Base-by-base conservation (phyloP, 2,329 filamentous ascomycete genomes). In the Trichoderma sp. region DNA sequence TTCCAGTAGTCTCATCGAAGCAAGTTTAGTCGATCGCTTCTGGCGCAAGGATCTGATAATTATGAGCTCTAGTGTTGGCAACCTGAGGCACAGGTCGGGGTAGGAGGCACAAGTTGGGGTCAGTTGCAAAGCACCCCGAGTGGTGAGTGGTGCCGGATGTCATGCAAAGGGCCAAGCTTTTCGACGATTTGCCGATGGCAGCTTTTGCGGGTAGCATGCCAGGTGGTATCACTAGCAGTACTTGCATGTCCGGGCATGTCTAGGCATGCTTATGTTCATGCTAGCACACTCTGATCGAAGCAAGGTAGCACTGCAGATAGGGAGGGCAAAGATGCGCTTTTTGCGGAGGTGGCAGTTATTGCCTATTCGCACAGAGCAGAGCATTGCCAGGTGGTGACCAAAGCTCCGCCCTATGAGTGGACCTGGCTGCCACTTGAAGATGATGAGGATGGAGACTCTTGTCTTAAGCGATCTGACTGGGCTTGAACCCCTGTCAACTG, bases 341-440 rank as follows among this genome's bases (percentile, higher is more conserved):
- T 50, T 61, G 66, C 66, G 66, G 55, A 61, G 53, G 66, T 68
- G 65, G 36, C 53, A 68, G 53, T 68, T 50, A 55, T 59, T 26
- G 55, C 55, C 34, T 28, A 47, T 68, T 57, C 17, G 55, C 15
- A 30, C 36, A 59, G 65, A 58, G 15, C 11, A 36, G 58, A 43
- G 53, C 66, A 68, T 34, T 32, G 66, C 55, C 66, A 68, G 39
- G 55, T 23, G 28, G 66, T 47, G 66, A 34, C 36, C 66, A 68
- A 59, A 68, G 66, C 66, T 68, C 66, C 66, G 66, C 66, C 66
- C 66, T 68, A 68, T 68, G 66, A 34, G 66, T 68, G 66, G 66
- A 50, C 55, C 63, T 53, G 26, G 39, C 63, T 66, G 43, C 63
- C 55, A 68, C 36, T 47, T 68, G 50, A 59, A 68, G 43, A 47